Conservation (phyloP, 176 grass and related monocot genomes). For the Triticum urartu region DNA sequence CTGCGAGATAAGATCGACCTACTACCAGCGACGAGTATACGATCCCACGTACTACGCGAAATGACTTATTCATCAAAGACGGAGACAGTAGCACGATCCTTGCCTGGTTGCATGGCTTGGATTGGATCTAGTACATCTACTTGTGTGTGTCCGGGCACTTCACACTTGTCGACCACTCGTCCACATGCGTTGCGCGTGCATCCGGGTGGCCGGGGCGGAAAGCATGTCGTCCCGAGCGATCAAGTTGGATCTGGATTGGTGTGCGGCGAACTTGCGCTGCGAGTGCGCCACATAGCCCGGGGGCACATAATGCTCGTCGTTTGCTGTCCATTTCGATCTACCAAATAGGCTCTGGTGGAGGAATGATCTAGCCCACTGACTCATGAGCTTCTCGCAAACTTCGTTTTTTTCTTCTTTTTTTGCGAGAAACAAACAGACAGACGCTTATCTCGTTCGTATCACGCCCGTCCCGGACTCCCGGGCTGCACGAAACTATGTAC, state of each 20-base stretch:
- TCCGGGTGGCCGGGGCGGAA: neutral
- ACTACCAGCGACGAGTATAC: neutral
- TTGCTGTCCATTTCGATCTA: slow-evolving; percentile 2
- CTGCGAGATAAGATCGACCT: neutral
- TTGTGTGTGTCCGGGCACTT: neutral
- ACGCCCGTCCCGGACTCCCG: no score
- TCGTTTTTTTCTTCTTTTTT: neutral
- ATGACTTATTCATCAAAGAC: no score
- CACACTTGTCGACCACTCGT: neutral
- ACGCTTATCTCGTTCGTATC: neutral
- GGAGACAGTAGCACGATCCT: no score
- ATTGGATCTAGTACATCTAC: neutral
- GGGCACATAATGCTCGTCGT: neutral
- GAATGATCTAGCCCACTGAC: slow-evolving; percentile 14
- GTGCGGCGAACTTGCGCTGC: neutral
- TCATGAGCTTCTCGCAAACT: neutral
- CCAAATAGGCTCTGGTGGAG: slow-evolving; percentile 17
- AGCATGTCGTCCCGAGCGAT: neutral
- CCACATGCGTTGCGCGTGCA: neutral
- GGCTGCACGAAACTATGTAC: no score
- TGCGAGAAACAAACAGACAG: no score
- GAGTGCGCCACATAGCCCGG: slow-evolving; percentile 6
- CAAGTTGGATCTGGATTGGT: neutral
- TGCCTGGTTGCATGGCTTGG: neutral
- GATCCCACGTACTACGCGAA: neutral